Evolutionary conservation across 768 basidiomycete species (phyloP).

Genomic region (Gloeophyllum trabeum): DNA sequence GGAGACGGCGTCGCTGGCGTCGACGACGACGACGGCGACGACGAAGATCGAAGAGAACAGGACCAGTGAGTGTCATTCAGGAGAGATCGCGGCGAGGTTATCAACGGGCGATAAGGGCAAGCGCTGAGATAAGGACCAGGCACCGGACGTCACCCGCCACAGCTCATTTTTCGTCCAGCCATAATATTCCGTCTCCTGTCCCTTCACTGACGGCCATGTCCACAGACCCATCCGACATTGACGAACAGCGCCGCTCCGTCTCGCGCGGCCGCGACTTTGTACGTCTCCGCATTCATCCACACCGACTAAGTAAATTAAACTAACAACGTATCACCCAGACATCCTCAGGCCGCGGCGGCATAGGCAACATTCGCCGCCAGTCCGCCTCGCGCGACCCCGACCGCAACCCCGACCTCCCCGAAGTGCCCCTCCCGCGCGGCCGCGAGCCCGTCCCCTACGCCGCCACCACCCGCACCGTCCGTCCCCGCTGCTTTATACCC

Average conservation of each 20-base stretch:
- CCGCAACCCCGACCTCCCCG: slow-evolving; percentile 17
- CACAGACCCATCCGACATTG: not conserved
- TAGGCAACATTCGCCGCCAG: slow-evolving; percentile 55
- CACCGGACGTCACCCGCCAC: not conserved
- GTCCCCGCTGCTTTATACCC: slow-evolving; percentile 4
- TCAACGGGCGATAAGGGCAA: not conserved
- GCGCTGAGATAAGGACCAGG: not conserved
- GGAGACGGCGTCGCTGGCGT: not conserved
- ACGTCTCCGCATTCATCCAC: slow-evolving; percentile 15
- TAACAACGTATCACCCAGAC: slow-evolving; percentile 17
- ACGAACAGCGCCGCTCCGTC: slow-evolving; percentile 37
- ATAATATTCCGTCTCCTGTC: not conserved
- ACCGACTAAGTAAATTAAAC: slow-evolving; percentile 1
- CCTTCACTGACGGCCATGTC: not conserved
- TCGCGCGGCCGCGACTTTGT: slow-evolving; percentile 58
- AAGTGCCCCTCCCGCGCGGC: slow-evolving; percentile 49
- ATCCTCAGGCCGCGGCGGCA: slow-evolving; percentile 58
- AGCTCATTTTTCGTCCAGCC: not conserved
- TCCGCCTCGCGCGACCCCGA: slow-evolving; percentile 38
- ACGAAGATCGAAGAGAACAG: not conserved
- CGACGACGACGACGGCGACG: not conserved
- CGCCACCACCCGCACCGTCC: slow-evolving; percentile 23
- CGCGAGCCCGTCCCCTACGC: slow-evolving; percentile 33
- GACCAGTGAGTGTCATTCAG: not conserved
- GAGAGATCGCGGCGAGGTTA: not conserved